These are phyloP conservation scores for Closterium sp. DNA, from an alignment of 139 green algal species.

Conservation along the genomic window DNA sequence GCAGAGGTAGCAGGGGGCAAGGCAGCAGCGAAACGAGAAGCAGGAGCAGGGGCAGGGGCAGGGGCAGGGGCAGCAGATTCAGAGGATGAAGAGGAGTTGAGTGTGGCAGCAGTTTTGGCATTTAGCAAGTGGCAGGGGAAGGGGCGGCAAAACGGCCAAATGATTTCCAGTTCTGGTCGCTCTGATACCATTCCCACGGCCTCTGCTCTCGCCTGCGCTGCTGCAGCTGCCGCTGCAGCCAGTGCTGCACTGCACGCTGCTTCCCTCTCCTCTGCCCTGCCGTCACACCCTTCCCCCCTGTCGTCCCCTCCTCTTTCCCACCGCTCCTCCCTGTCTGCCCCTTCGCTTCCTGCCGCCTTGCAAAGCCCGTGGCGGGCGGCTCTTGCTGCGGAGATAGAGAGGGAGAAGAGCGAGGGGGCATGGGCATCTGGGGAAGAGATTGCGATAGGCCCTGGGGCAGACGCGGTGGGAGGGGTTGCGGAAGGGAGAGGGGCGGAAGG, in stretches of 20 bases:
- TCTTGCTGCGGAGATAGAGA: background rate
- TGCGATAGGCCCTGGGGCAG: background rate
- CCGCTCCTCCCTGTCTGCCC: background rate
- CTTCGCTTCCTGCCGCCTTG: background rate
- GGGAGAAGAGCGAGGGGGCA: background rate
- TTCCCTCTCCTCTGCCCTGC: background rate
- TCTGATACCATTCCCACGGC: background rate
- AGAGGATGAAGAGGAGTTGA: background rate
- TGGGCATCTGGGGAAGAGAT: background rate
- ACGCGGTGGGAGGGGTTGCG: background rate
- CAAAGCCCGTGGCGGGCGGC: background rate
- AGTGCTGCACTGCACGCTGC: background rate
- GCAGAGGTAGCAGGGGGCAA: background rate
- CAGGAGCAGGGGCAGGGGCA: background rate
- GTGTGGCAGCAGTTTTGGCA: background rate
- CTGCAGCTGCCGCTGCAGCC: background rate
- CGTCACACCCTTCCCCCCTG: background rate
- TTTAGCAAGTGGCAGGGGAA: background rate
- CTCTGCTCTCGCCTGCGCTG: background rate
- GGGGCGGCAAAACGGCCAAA: background rate
- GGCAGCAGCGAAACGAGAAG: too few species aligned
- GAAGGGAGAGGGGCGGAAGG: background rate
- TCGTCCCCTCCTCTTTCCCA: background rate
- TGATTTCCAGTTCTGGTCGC: background rate
- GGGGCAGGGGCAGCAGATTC: background rate